A percentile compares a stretch with the other conserved stretches of the same genome.
phyloP scores from a whole-genome alignment of 768 basidiomycete species.

The Amanita inopinata region DNA sequence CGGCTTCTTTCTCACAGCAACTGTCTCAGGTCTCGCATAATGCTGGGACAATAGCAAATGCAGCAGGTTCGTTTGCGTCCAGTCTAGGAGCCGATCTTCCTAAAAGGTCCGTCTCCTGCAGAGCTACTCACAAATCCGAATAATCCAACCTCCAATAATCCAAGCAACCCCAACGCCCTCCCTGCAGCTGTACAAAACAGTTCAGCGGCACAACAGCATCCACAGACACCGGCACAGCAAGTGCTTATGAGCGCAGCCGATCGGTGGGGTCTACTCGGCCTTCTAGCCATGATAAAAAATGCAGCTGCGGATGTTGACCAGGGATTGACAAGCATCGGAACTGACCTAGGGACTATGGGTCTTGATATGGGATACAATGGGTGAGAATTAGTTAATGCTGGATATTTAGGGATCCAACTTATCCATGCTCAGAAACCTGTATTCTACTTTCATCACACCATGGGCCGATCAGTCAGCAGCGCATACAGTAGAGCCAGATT shows the following conservation, averaged over 20 bases:
- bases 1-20: constrained; percentile 17
- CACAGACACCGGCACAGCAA: constrained; percentile 90
- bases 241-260: constrained; percentile 88
- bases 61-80: constrained; percentile 15
- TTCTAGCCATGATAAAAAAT: constrained; percentile 81
- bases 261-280: constrained; percentile 84
- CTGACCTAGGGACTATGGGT: constrained; percentile 86
- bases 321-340: constrained; percentile 76
- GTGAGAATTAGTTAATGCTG: constrained; percentile 36
- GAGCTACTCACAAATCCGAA: constrained; percentile 22
- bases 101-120: constrained; percentile 23
- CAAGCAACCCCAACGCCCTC: constrained; percentile 24
- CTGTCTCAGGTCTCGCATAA: constrained; percentile 15
- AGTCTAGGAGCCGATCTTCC: constrained; percentile 25
- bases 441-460: constrained; percentile 91
- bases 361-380: constrained; percentile 79
- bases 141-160: constrained; percentile 24
- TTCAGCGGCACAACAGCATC: constrained; percentile 38
- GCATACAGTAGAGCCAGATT: constrained; percentile 85
- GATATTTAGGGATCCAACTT: constrained; percentile 13
- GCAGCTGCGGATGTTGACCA: constrained; percentile 68
- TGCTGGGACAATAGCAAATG: constrained; percentile 19
- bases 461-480: constrained; percentile 90
- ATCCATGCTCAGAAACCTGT: constrained; percentile 53
- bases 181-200: constrained; percentile 18